Evolutionary conservation across 345 rosid species (phyloP).

Genomic region (Bruguiera parviflora): DNA sequence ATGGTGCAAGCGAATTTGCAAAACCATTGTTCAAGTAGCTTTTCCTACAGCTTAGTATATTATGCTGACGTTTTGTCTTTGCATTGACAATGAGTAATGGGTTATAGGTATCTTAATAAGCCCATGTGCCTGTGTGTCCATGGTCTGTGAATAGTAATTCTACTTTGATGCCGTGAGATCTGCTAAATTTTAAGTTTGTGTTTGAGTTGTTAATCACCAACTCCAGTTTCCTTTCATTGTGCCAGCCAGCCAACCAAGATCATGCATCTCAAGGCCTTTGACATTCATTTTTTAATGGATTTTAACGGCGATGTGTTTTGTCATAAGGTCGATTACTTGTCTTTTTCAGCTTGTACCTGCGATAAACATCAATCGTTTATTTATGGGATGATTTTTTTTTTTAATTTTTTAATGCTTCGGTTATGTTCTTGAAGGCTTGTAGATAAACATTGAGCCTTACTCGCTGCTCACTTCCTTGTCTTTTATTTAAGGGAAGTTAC

Average conservation of each 20-base stretch:
- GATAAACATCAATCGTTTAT: too few species aligned
- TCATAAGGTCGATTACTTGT: background rate
- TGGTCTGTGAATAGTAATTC: background rate
- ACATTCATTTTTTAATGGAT: background rate
- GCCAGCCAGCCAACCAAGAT: background rate
- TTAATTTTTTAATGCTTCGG: too few species aligned
- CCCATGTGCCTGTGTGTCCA: conserved; percentile 19
- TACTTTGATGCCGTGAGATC: conserved; percentile 14
- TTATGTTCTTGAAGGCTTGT: too few species aligned
- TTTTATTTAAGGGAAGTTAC: background rate
- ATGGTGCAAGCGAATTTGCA: conserved; percentile 11
- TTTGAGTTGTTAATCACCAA: background rate
- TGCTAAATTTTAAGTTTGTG: conserved; percentile 5
- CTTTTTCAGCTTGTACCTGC: too few species aligned
- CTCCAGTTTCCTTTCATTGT: conserved; percentile 1
- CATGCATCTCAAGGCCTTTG: conserved; percentile 3
- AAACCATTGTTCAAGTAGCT: conserved; percentile 13
- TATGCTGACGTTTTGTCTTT: background rate
- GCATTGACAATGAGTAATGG: conserved; percentile 25
- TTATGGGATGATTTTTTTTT: too few species aligned
- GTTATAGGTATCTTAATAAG: conserved; percentile 18
- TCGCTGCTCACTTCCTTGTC: conserved; percentile 20
- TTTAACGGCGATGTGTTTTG: too few species aligned
- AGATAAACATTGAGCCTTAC: background rate
- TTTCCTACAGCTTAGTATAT: background rate